phyloP scores from a whole-genome alignment of 768 basidiomycete genomes.

The Porphyrellus cyaneotinctus region DNA sequence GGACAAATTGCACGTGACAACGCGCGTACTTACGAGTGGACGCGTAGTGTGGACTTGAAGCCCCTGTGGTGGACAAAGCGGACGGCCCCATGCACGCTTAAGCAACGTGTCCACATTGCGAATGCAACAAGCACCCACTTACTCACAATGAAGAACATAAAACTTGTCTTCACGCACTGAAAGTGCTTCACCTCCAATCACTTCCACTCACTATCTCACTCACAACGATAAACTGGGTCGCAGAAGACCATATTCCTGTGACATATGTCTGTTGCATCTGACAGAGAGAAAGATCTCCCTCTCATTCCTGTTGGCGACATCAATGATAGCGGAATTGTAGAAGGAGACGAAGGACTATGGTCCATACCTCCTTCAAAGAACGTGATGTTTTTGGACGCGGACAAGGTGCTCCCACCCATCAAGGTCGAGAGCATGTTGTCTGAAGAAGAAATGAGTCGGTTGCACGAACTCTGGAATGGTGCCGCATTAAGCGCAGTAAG shows the following conservation, averaged over 20 bases:
- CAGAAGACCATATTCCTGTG: not conserved
- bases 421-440: conserved; percentile 18
- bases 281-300: conserved; percentile 23
- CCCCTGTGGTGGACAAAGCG: conserved; percentile 2
- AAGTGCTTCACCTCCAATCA: not conserved
- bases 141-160: conserved; percentile 10
- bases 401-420: conserved; percentile 15
- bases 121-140: not conserved
- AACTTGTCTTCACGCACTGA: not conserved
- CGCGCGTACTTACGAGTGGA: not conserved
- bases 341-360: not conserved
- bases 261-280: conserved; percentile 5
- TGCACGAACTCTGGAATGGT: conserved; percentile 27
- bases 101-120: conserved; percentile 6
- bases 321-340: not conserved
- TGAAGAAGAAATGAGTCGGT: conserved; percentile 12
- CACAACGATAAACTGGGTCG: not conserved
- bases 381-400: not conserved
- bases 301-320: conserved; percentile 14
- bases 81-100: conserved; percentile 4
- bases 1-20: conserved; percentile 14
- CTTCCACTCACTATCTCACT: not conserved
- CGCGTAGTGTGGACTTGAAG: not conserved
- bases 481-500: conserved; percentile 23
- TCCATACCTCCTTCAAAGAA: not conserved